Conservation (phyloP, 495 filamentous ascomycete genomes). For the Aspergillus sclerotiicarbonarius region DNA sequence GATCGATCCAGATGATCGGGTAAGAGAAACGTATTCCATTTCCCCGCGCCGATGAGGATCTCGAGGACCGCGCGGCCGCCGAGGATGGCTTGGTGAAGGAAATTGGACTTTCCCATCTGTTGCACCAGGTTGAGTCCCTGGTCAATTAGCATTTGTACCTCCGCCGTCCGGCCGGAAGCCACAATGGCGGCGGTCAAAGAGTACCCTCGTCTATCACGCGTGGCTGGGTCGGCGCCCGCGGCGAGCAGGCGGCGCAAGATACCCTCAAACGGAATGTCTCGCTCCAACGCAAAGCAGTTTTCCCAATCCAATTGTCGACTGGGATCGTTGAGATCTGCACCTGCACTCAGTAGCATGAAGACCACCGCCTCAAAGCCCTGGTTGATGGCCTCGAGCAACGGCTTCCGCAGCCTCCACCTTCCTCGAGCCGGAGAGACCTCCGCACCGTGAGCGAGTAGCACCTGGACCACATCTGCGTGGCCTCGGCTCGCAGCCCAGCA, state of each 20-base stretch:
- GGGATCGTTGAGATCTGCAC: not conserved
- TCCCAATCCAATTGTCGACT: not conserved
- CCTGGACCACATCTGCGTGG: not conserved
- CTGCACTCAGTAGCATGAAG: not conserved
- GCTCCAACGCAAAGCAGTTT: not conserved
- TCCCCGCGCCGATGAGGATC: not conserved
- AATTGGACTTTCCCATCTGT: not conserved
- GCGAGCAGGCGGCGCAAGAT: slow-evolving; percentile 1
- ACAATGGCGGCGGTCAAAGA: not conserved
- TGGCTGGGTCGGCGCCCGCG: not conserved
- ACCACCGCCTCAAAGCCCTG: not conserved
- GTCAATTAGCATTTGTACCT: not conserved
- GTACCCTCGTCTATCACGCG: not conserved
- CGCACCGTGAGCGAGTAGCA: not conserved
- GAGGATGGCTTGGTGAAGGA: not conserved
- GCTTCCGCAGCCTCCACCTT: not conserved
- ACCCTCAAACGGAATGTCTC: not conserved
- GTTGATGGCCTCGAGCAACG: not conserved
- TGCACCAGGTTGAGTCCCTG: not conserved
- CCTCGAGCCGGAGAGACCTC: not conserved
- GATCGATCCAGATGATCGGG: not conserved
- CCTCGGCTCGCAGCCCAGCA: not conserved
- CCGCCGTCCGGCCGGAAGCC: not conserved
- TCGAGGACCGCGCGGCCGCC: not conserved
- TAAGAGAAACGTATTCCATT: not conserved